A percentile compares a stretch with the other conserved stretches of the same genome.
phyloP scores from a whole-genome alignment of 192 early-diverging fungal genomes.

The Lobulomyces angularis region DNA sequence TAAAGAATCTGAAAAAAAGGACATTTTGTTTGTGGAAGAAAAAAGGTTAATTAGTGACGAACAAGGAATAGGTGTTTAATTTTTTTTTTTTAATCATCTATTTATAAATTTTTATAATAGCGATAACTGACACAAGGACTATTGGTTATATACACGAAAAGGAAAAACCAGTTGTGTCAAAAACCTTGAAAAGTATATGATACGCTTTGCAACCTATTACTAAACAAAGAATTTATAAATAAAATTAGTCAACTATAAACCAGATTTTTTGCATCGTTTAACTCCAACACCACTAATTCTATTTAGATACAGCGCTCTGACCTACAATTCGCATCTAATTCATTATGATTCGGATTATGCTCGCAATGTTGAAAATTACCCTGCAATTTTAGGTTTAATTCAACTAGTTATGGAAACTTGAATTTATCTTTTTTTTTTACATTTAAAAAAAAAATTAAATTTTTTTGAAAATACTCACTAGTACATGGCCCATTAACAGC shows the following conservation, averaged over 20 bases:
- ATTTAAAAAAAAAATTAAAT: too few species aligned
- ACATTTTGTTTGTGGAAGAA: conserved; percentile 56
- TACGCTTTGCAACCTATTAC: conserved; percentile 1
- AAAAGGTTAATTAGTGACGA: conserved; percentile 40
- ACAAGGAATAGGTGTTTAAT: conserved; percentile 54
- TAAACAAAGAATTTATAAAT: too few species aligned
- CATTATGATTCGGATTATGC: conserved; percentile 74
- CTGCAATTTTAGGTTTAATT: conserved; percentile 20
- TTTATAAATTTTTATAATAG: not conserved
- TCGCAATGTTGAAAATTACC: conserved; percentile 50
- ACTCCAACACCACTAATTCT: conserved; percentile 56
- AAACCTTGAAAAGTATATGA: too few species aligned
- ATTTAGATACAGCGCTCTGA: conserved; percentile 80
- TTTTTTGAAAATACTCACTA: conserved; percentile 10
- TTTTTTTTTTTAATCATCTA: conserved; percentile 49
- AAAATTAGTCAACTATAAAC: conserved; percentile 16
- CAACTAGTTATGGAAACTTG: not conserved
- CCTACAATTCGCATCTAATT: conserved; percentile 81
- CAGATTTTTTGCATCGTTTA: conserved; percentile 47
- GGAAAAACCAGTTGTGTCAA: too few species aligned
- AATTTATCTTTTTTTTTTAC: too few species aligned
- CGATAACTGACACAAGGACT: not conserved
- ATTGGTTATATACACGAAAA: conserved; percentile 1
- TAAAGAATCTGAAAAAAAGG: conserved; percentile 45
- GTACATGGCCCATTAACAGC: conserved; percentile 72